Evolutionary conservation across 768 basidiomycete species (phyloP), one percentile per base, ranked within the genome.

Genomic region (Cytidiella melzeri): DNA sequence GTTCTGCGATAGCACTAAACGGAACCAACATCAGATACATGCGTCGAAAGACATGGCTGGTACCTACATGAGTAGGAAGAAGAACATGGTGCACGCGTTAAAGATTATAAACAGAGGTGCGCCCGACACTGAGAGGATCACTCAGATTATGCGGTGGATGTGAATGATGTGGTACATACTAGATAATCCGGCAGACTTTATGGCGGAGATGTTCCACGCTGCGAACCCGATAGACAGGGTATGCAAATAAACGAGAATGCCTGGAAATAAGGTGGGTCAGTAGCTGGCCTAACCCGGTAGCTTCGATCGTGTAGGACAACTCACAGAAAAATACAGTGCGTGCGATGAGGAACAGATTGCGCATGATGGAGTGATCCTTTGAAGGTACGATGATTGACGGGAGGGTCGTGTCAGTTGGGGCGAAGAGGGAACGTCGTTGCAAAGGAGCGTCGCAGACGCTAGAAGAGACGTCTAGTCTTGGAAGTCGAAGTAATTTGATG

Each of bases 241-340:
- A 55, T 73, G 79, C 38, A 82, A 63, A 55, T 74, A 77, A 9
- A 68, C 55, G 34, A 48, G 19, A 20, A 82, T 67, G 39, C 82
- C 68, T 51, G 70, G 76, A 23, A 24, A 9, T 19, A 48, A 41
- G 50, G 15, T 11, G 30, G 7, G 30, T 34, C 30, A 34, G 7
- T 7, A 34, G 30, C 30, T 34, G 15, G 9, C 30, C 15, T 34
- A 34, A 34, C n/a, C n/a, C n/a, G n/a, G n/a, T n/a, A n/a, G n/a
- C n/a, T n/a, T n/a, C n/a, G n/a, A n/a, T n/a, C n/a, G 5, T 43
- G 39, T n/a, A 3, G 24, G 43, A n/a, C 9, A 0, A 60, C 79
- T 61, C 52, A 83, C 84, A 73, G 54, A 84, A 76, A 48, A 78
- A 62, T 36, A 81, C 72, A 23, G 77, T 72, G 46, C 84, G 79